Evolutionary conservation across 2,329 filamentous ascomycete species (phyloP).

Genomic region (Whalleya microplaca): DNA sequence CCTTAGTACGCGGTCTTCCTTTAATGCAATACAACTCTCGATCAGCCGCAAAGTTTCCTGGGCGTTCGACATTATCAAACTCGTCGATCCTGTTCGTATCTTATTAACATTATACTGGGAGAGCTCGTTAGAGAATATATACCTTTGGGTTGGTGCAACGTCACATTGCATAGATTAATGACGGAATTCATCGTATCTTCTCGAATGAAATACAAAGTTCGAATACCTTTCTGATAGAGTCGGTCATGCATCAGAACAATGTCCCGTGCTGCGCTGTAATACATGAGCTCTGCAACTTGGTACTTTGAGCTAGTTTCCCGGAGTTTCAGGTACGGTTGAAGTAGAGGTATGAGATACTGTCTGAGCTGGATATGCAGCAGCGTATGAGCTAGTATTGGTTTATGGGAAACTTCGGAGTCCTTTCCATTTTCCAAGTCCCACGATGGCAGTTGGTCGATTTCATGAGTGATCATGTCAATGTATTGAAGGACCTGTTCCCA

Average conservation of each 20-base stretch:
- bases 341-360: constrained; percentile 65
- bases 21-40: constrained; percentile 63
- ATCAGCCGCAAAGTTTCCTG: constrained; percentile 64
- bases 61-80: constrained; percentile 66
- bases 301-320: constrained; percentile 64
- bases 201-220: constrained; percentile 62
- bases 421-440: constrained; percentile 53
- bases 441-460: constrained; percentile 62
- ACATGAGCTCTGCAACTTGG: constrained; percentile 65
- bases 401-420: constrained; percentile 48
- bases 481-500: constrained; percentile 66
- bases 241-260: constrained; percentile 66
- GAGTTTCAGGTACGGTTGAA: constrained; percentile 63
- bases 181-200: constrained; percentile 63
- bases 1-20: constrained; percentile 63
- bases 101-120: constrained; percentile 14
- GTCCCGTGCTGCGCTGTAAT: constrained; percentile 65
- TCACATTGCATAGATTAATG: constrained; percentile 64
- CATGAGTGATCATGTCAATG: constrained; percentile 63
- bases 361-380: constrained; percentile 63
- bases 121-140: background rate
- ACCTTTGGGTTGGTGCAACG: constrained; percentile 60
- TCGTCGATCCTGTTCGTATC: constrained; percentile 50
- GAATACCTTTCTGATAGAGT: constrained; percentile 61
- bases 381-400: constrained; percentile 62